These are phyloP conservation scores for Rhinocladiella mackenziei DNA, from an alignment of 2,329 filamentous ascomycete genomes.

Conservation along the genomic window DNA sequence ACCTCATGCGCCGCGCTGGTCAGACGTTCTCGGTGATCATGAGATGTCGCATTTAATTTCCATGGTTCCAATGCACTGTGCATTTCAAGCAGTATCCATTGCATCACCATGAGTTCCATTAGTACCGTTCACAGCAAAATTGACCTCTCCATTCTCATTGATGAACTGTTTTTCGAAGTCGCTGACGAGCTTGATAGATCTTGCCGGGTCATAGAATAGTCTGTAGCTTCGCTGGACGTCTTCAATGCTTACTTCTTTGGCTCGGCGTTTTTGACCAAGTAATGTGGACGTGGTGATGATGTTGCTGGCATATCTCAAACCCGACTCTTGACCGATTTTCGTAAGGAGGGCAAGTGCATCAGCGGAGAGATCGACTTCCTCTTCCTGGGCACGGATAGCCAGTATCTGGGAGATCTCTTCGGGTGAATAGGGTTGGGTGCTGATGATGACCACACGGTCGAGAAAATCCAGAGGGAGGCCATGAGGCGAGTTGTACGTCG, in stretches of 20 bases:
- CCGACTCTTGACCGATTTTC: slow-evolving; percentile 91
- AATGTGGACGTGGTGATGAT: slow-evolving; percentile 93
- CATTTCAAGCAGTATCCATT: slow-evolving; percentile 61
- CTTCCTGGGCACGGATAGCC: slow-evolving; percentile 86
- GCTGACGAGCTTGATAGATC: slow-evolving; percentile 85
- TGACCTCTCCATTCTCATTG: slow-evolving; percentile 76
- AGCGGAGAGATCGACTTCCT: slow-evolving; percentile 86
- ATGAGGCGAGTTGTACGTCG: slow-evolving; percentile 87
- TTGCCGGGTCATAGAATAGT: slow-evolving; percentile 83
- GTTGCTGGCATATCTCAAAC: slow-evolving; percentile 93
- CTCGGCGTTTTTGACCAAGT: slow-evolving; percentile 76
- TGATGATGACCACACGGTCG: slow-evolving; percentile 93
- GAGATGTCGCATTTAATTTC: no score
- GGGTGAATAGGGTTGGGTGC: slow-evolving; percentile 75
- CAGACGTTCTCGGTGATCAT: no score
- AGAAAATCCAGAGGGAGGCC: slow-evolving; percentile 93
- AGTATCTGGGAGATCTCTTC: slow-evolving; percentile 93
- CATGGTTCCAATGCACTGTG: no score
- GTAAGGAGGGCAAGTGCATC: slow-evolving; percentile 90
- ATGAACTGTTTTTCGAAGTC: slow-evolving; percentile 93
- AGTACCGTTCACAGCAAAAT: slow-evolving; percentile 52
- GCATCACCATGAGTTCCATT: slow-evolving; percentile 52
- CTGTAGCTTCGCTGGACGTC: slow-evolving; percentile 92
- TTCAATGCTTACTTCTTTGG: slow-evolving; percentile 75
- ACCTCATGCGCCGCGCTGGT: no score